Conservation (phyloP, 2,329 filamentous ascomycete species). For the Aspergillus transmontanensis region DNA sequence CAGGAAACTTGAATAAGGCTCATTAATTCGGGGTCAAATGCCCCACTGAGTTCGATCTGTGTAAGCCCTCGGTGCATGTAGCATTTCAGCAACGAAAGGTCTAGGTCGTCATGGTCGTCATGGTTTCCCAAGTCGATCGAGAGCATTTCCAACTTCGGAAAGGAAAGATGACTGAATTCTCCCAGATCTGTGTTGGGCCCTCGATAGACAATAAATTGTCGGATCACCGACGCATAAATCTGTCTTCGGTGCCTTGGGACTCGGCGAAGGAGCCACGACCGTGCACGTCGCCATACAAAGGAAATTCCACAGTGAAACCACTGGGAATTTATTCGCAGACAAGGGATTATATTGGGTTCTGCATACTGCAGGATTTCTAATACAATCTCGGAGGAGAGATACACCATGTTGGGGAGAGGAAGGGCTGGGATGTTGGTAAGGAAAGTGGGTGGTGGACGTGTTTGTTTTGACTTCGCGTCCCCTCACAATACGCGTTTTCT, state of each 20-base stretch:
- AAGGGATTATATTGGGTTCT: neutral
- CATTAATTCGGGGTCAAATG: neutral
- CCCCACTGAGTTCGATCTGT: neutral
- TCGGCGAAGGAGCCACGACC: neutral
- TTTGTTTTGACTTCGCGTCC: no score
- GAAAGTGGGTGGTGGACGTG: no score
- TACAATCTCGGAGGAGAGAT: neutral
- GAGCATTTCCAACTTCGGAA: neutral
- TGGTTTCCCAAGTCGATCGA: neutral
- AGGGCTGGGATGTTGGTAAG: no score
- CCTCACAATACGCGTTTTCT: no score
- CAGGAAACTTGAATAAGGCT: neutral
- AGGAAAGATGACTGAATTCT: neutral
- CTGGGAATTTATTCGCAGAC: neutral
- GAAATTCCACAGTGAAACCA: neutral
- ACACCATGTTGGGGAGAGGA: neutral
- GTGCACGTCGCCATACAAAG: neutral
- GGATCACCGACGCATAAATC: neutral
- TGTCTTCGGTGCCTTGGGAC: neutral
- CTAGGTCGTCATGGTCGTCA: no score
- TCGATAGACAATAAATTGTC: neutral
- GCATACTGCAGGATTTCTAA: neutral
- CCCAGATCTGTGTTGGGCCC: neutral
- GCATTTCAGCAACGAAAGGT: neutral
- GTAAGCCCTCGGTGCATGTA: neutral